These are phyloP conservation scores for Aspergillus arachidicola DNA, from an alignment of 2,329 filamentous ascomycete species.

Conservation along the genomic window DNA sequence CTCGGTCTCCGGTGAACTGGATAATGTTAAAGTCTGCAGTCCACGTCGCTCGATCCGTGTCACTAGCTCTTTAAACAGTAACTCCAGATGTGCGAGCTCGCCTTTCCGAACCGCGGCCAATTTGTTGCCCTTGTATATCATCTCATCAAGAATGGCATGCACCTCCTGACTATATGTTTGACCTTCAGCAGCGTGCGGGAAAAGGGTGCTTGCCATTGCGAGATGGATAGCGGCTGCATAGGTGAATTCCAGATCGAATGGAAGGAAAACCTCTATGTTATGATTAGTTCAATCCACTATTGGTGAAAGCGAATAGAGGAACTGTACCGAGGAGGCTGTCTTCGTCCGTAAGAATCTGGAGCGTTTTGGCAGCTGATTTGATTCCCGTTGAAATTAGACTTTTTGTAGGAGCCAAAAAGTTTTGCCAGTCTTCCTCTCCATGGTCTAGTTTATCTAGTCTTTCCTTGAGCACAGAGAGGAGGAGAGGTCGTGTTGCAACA, in stretches of 20 bases:
- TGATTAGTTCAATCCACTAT: not conserved
- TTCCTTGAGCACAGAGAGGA: slow-evolving; percentile 45
- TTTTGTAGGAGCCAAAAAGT: slow-evolving; percentile 37
- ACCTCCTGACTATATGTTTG: slow-evolving; percentile 24
- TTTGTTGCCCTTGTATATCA: slow-evolving; percentile 38
- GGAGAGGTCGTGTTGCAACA: slow-evolving; percentile 41
- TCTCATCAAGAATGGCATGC: slow-evolving; percentile 35
- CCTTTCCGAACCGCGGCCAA: slow-evolving; percentile 33
- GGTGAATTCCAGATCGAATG: slow-evolving; percentile 44
- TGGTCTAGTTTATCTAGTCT: slow-evolving; percentile 33
- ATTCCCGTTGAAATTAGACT: slow-evolving; percentile 44
- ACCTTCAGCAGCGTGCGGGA: slow-evolving; percentile 33
- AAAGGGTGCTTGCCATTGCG: slow-evolving; percentile 41
- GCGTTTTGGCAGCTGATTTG: slow-evolving; percentile 45
- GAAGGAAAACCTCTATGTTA: slow-evolving; percentile 39
- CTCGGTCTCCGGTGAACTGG: not conserved
- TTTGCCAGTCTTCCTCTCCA: slow-evolving; percentile 34
- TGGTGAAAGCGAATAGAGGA: not conserved
- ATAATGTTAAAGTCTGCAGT: slow-evolving; percentile 27
- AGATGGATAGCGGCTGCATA: slow-evolving; percentile 41
- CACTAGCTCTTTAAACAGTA: slow-evolving; percentile 30
- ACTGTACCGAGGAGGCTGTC: slow-evolving; percentile 40
- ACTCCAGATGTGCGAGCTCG: slow-evolving; percentile 33
- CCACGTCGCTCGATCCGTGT: slow-evolving; percentile 29
- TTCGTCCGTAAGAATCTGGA: slow-evolving; percentile 42